Conservation (phyloP, 2,329 filamentous ascomycete species). For the Xylaria hypoxylon region DNA sequence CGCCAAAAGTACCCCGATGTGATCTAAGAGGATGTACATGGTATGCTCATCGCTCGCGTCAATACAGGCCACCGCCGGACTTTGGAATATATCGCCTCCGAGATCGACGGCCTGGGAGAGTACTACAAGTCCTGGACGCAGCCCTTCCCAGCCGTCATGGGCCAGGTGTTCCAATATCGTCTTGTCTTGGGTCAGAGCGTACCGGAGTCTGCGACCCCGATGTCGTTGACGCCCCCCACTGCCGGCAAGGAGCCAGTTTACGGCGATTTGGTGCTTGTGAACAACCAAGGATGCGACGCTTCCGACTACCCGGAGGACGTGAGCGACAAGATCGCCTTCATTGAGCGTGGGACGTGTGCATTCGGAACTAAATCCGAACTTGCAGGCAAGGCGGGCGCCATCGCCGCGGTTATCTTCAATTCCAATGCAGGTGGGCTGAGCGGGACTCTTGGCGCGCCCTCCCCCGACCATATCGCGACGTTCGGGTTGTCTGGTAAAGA, state of each 20-base stretch:
- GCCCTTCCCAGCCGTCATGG: conserved; percentile 71
- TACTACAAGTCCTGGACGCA: conserved; percentile 75
- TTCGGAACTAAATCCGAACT: conserved; percentile 78
- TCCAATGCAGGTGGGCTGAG: conserved; percentile 70
- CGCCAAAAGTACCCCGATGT: conserved; percentile 9
- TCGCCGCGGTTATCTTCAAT: conserved; percentile 81
- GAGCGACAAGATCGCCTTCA: conserved; percentile 74
- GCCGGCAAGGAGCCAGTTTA: conserved; percentile 68
- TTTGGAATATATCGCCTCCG: conserved; percentile 70
- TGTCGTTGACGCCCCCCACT: conserved; percentile 76
- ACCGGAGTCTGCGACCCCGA: conserved; percentile 63
- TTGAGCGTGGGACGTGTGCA: conserved; percentile 75
- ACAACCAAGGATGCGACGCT: conserved; percentile 71
- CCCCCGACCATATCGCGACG: conserved; percentile 71
- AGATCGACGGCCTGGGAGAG: conserved; percentile 64
- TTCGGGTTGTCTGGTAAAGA: conserved; percentile 73
- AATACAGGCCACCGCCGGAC: conserved; percentile 70
- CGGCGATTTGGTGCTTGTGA: conserved; percentile 69
- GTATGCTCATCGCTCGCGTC: conserved; percentile 12
- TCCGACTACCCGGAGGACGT: conserved; percentile 72
- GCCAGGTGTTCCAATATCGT: conserved; percentile 68
- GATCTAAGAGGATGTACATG: background rate
- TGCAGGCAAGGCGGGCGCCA: conserved; percentile 76
- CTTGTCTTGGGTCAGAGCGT: conserved; percentile 67
- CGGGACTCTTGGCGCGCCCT: conserved; percentile 75